A percentile compares a stretch with the other conserved stretches of the same genome.
phyloP scores from a whole-genome alignment of 345 rosid species.

The Populus deltoides region DNA sequence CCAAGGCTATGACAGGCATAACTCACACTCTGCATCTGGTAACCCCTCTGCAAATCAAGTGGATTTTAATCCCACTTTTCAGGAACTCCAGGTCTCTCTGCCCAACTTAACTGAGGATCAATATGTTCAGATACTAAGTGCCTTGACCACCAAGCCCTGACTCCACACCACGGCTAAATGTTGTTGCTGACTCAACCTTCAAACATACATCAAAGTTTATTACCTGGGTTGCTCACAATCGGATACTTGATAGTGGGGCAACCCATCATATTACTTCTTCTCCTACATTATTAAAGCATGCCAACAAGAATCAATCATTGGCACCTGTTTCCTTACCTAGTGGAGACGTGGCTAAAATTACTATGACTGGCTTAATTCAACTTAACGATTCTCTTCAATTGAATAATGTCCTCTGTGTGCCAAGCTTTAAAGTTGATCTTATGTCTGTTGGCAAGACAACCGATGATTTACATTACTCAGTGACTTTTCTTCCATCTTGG shows the following conservation, averaged over 20 bases:
- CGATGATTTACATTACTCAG: neutral
- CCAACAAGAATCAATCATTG: neutral
- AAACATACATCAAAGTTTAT: neutral
- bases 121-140: neutral
- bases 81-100: neutral
- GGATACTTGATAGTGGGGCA: constrained; percentile 6
- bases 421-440: constrained; percentile 6
- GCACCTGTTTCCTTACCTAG: neutral
- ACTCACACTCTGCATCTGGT: neutral
- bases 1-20: neutral
- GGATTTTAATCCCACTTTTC: neutral
- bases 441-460: neutral
- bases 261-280: constrained; percentile 14
- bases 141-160: neutral
- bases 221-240: neutral
- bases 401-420: neutral
- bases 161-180: neutral
- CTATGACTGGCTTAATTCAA: neutral
- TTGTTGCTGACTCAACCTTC: neutral
- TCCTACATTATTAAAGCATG: neutral
- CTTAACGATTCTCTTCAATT: neutral
- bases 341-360: neutral
- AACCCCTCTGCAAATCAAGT: neutral
- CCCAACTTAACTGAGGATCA: neutral
- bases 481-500: neutral